Conservation (phyloP, 1,284 basidiomycete genomes). For the Omphalotus olearius region DNA sequence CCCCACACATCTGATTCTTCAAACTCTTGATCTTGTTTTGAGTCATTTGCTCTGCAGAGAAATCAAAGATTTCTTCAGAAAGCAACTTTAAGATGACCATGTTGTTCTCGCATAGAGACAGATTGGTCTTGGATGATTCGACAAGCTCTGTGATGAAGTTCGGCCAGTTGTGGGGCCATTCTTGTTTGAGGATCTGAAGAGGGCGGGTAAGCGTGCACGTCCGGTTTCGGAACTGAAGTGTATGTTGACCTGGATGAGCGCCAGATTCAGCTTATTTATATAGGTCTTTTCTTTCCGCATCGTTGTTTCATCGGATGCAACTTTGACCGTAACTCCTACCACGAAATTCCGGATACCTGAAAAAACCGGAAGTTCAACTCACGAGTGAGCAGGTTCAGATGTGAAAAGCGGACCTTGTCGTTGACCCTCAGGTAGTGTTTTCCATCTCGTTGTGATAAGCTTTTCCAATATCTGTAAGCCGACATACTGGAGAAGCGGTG, state of each 20-base stretch:
- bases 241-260: slow-evolving; percentile 80
- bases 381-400: slow-evolving; percentile 2
- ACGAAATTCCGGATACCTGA: slow-evolving; percentile 96
- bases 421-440: slow-evolving; percentile 91
- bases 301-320: slow-evolving; percentile 83
- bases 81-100: slow-evolving; percentile 99
- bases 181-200: slow-evolving; percentile 95
- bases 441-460: slow-evolving; percentile 94
- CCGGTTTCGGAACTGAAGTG: slow-evolving; percentile 8
- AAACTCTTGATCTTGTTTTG: slow-evolving; percentile 96
- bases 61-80: slow-evolving; percentile 99
- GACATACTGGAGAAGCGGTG: slow-evolving; percentile 66
- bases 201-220: background rate
- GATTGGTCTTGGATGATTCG: slow-evolving; percentile 93
- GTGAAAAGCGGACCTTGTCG: slow-evolving; percentile 61
- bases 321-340: slow-evolving; percentile 89
- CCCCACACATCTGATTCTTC: slow-evolving; percentile 97
- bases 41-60: slow-evolving; percentile 98
- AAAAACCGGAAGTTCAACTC: slow-evolving; percentile 6
- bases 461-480: slow-evolving; percentile 94
- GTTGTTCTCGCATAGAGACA: slow-evolving; percentile 99
- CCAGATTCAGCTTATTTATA: slow-evolving; percentile 95
- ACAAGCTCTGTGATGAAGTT: slow-evolving; percentile 98
- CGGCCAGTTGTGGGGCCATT: slow-evolving; percentile 99
- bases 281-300: slow-evolving; percentile 95